phyloP scores from a whole-genome alignment of 225 moss, liverwort and hornwort genomes.

The Pseudisothecium myosuroides region DNA sequence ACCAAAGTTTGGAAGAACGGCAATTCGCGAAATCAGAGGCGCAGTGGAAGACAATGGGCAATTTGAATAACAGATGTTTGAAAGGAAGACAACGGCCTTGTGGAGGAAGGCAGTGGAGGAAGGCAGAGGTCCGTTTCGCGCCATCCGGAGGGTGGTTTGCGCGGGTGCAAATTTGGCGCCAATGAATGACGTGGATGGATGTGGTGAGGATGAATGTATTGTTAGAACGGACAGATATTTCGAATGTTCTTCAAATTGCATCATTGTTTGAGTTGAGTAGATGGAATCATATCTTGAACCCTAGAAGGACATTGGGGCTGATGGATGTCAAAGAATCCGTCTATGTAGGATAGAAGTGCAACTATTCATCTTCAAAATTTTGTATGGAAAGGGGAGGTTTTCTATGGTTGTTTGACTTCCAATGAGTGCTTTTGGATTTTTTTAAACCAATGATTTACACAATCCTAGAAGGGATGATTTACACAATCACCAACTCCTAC shows the following conservation, averaged over 20 bases:
- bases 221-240: not conserved
- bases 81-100: not conserved
- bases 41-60: no score
- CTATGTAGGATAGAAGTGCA: no score
- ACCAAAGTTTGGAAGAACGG: no score
- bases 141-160: not conserved
- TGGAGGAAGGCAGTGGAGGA: not conserved
- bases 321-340: no score
- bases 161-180: not conserved
- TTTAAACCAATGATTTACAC: no score
- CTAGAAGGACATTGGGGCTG: not conserved
- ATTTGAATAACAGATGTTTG: not conserved
- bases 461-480: no score
- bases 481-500: no score
- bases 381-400: no score
- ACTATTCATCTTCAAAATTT: no score
- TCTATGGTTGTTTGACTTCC: no score
- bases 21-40: not conserved
- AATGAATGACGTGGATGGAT: not conserved
- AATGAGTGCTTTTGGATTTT: no score
- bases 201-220: not conserved
- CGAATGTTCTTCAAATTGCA: not conserved
- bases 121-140: not conserved
- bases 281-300: not conserved
- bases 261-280: no score